Percentiles rank a stretch among this genome's conserved stretches.
Conservation (phyloP, 2,329 filamentous ascomycete genomes). For the Coniochaeta sp. region DNA sequence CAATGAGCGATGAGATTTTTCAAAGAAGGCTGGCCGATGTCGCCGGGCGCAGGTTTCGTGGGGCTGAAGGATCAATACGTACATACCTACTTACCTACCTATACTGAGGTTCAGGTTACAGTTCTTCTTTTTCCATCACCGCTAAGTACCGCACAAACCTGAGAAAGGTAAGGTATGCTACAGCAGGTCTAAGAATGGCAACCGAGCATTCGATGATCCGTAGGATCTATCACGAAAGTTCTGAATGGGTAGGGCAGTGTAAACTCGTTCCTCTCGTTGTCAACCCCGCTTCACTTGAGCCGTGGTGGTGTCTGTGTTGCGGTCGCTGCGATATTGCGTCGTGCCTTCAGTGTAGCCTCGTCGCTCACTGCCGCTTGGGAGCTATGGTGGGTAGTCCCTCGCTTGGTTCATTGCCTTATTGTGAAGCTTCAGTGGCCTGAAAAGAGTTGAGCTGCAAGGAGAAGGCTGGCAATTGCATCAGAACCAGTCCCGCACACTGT, state of each 20-base stretch:
- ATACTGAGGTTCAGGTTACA: too few species aligned
- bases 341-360: not conserved
- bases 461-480: constrained; percentile 9
- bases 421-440: not conserved
- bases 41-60: constrained; percentile 2
- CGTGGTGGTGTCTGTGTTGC: not conserved
- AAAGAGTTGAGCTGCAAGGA: not conserved
- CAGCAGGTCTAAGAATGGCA: not conserved
- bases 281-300: not conserved
- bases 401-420: not conserved
- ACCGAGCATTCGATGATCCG: not conserved
- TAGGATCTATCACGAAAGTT: not conserved
- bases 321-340: not conserved
- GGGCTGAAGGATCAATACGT: not conserved
- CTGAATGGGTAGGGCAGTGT: not conserved
- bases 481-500: not conserved
- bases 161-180: not conserved
- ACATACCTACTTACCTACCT: too few species aligned
- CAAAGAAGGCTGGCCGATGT: constrained; percentile 14
- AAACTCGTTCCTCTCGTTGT: not conserved
- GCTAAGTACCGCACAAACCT: not conserved
- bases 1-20: constrained; percentile 17
- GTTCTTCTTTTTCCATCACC: too few species aligned
- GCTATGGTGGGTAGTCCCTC: not conserved
- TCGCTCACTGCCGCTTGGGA: not conserved